Evolutionary conservation across 768 basidiomycete species (phyloP).

Genomic region (Cyclocybe cylindracea): DNA sequence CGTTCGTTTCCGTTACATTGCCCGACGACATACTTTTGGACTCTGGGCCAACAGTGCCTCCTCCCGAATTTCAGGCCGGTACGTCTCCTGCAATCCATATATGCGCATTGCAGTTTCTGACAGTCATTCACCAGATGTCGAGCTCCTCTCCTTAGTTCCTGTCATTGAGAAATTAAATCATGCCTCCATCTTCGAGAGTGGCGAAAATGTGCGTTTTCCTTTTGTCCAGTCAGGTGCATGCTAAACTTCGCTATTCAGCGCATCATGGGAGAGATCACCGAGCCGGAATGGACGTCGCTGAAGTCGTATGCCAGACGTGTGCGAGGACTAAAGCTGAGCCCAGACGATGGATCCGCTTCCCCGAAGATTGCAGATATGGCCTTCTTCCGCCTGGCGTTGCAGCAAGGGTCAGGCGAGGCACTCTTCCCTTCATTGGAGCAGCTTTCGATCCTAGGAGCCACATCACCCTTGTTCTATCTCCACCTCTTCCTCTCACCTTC

Average conservation of each 20-base stretch:
- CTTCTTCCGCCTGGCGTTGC: neutral
- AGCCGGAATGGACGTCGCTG: neutral
- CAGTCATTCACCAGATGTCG: neutral
- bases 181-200: neutral
- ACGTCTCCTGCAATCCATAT: neutral
- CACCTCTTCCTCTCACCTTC: conserved; percentile 22
- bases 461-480: conserved; percentile 1
- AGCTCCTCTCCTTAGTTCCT: conserved; percentile 1
- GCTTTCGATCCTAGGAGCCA: neutral
- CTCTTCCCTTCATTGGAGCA: conserved; percentile 2
- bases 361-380: neutral
- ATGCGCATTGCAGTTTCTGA: neutral
- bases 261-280: neutral
- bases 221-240: neutral
- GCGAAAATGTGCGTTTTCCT: neutral
- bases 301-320: neutral
- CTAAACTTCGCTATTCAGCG: neutral
- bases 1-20: no score
- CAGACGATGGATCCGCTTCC: neutral
- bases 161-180: conserved; percentile 1
- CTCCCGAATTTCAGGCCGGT: neutral
- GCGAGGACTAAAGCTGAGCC: neutral
- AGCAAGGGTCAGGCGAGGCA: neutral
- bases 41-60: no score
- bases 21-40: no score